A percentile compares a stretch with the other conserved stretches of the same genome.
Conservation (phyloP, 352 stramenopile species). For the Globisporangium echinulatum region DNA sequence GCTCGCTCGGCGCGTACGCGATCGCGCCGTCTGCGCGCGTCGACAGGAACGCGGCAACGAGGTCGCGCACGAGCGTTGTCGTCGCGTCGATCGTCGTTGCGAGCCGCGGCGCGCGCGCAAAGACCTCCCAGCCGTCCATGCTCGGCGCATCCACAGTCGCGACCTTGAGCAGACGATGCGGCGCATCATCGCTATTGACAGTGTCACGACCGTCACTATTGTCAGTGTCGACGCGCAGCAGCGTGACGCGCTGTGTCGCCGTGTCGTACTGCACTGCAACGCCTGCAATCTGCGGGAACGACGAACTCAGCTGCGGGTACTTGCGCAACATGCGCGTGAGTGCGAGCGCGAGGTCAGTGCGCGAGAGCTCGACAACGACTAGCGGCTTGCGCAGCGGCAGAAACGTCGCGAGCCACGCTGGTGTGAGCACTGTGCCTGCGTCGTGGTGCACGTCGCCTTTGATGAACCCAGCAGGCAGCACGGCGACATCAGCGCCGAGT, state of each 20-base stretch:
- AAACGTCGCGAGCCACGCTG: conserved; percentile 56
- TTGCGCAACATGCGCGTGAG: conserved; percentile 60
- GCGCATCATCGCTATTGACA: neutral
- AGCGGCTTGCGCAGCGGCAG: conserved; percentile 54
- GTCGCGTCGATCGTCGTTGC: neutral
- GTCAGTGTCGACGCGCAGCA: neutral
- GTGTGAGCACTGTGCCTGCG: conserved; percentile 42
- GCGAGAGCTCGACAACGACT: conserved; percentile 47
- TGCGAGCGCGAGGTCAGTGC: conserved; percentile 34
- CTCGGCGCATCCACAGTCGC: conserved; percentile 22
- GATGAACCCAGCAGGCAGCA: conserved; percentile 38
- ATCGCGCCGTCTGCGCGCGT: conserved; percentile 10
- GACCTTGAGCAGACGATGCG: conserved; percentile 16
- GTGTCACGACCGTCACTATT: no score
- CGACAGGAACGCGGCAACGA: conserved; percentile 26
- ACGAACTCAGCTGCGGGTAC: conserved; percentile 56
- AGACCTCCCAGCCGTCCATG: conserved; percentile 29
- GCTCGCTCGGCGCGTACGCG: conserved; percentile 18
- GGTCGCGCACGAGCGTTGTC: conserved; percentile 19
- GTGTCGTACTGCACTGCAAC: conserved; percentile 27
- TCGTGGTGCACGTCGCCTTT: conserved; percentile 61
- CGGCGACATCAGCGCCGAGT: conserved; percentile 1
- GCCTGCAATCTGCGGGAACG: conserved; percentile 70
- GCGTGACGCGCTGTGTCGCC: neutral
- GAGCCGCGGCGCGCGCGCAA: conserved; percentile 16